Conservation (phyloP, 2,329 filamentous ascomycete species). For the Sporothrix mexicana region DNA sequence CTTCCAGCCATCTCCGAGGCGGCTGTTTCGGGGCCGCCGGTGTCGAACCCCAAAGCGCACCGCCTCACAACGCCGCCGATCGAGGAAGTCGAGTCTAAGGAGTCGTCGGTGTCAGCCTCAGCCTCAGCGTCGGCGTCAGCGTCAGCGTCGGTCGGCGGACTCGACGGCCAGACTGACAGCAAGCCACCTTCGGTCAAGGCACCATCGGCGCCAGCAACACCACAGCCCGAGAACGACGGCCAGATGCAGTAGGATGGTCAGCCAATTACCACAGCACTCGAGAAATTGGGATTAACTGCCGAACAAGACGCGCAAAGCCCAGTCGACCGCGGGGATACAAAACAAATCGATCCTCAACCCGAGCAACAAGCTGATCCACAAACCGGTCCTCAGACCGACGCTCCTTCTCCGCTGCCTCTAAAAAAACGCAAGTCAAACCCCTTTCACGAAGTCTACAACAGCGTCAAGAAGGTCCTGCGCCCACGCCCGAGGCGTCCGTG, state of each 20-base stretch:
- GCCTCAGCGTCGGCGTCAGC: background rate
- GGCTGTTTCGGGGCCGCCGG: background rate
- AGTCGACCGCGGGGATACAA: no score
- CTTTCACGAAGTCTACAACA: background rate
- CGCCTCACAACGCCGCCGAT: background rate
- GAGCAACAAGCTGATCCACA: no score
- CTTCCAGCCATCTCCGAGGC: background rate
- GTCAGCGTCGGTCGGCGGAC: background rate
- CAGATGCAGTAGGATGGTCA: background rate
- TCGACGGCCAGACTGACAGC: background rate
- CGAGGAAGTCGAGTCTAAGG: background rate
- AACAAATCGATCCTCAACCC: no score
- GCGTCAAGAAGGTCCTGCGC: background rate
- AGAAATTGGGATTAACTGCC: background rate
- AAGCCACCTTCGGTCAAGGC: background rate
- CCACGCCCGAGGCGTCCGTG: background rate
- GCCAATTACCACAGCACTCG: background rate
- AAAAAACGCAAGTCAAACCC: background rate
- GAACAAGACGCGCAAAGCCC: background rate
- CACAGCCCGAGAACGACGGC: background rate
- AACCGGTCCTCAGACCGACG: background rate
- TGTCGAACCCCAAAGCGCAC: background rate
- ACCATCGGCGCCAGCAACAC: background rate
- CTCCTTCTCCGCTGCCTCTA: background rate
- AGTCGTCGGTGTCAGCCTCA: background rate